Evolutionary conservation across 2,329 filamentous ascomycete genomes (phyloP).

Genomic region (Phaeosphaeria sp.): DNA sequence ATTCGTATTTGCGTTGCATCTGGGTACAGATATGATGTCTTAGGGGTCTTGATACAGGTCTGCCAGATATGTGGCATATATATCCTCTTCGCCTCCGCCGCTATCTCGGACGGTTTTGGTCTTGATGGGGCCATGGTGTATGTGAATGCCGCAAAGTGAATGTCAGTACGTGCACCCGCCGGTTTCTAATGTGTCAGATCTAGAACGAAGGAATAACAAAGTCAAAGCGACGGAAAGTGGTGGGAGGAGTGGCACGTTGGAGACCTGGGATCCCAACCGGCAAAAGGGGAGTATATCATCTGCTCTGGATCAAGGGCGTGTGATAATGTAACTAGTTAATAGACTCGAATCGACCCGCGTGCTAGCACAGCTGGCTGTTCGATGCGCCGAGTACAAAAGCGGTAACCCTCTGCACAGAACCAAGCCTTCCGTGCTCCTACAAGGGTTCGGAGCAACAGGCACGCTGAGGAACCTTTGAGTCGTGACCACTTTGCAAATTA

Average conservation of each 20-base stretch:
- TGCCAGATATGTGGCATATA: slow-evolving; percentile 71
- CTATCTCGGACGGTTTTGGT: slow-evolving; percentile 72
- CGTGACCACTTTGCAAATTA: slow-evolving; percentile 31
- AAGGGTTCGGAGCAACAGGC: slow-evolving; percentile 24
- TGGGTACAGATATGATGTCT: slow-evolving; percentile 65
- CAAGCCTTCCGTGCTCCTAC: slow-evolving; percentile 32
- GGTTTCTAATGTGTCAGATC: slow-evolving; percentile 10
- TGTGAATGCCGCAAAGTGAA: slow-evolving; percentile 1
- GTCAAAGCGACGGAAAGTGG: slow-evolving; percentile 13
- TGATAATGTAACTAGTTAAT: slow-evolving; percentile 41
- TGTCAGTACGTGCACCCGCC: neutral
- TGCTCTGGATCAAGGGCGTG: slow-evolving; percentile 30
- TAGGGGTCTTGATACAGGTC: slow-evolving; percentile 62
- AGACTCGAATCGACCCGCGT: slow-evolving; percentile 36
- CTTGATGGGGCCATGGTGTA: slow-evolving; percentile 63
- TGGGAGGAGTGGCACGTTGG: slow-evolving; percentile 12
- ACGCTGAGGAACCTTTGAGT: slow-evolving; percentile 30
- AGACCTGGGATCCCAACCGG: slow-evolving; percentile 18
- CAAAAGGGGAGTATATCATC: slow-evolving; percentile 39
- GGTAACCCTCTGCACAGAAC: slow-evolving; percentile 37
- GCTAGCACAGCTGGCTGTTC: slow-evolving; percentile 32
- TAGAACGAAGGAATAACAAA: slow-evolving; percentile 13
- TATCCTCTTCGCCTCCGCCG: slow-evolving; percentile 73
- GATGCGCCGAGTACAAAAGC: slow-evolving; percentile 33
- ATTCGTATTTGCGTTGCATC: slow-evolving; percentile 47